Percentiles rank a stretch among this genome's conserved stretches.
Evolutionary conservation across 2,329 filamentous ascomycete species (phyloP).

Genomic region (Exophiala aquamarina): DNA sequence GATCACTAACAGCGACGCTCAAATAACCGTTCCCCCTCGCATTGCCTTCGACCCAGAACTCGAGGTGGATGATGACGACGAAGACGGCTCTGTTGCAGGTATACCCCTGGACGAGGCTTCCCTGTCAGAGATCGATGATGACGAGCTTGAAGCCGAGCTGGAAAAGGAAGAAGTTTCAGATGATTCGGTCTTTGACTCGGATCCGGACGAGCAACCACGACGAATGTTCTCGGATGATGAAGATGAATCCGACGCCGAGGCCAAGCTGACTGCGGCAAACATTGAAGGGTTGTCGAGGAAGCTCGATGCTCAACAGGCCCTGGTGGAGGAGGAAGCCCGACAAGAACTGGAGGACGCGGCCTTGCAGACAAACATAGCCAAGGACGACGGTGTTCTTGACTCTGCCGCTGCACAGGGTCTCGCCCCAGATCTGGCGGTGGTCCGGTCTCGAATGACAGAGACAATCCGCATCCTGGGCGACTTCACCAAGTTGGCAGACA

Average conservation of each 20-base stretch:
- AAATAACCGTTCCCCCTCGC: slow-evolving; percentile 26
- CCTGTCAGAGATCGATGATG: slow-evolving; percentile 24
- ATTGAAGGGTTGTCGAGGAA: slow-evolving; percentile 88
- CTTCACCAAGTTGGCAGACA: slow-evolving; percentile 77
- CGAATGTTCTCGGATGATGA: slow-evolving; percentile 96
- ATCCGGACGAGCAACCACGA: slow-evolving; percentile 57
- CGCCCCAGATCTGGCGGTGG: slow-evolving; percentile 84
- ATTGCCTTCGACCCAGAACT: slow-evolving; percentile 42
- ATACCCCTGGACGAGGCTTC: slow-evolving; percentile 46
- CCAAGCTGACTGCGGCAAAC: slow-evolving; percentile 90
- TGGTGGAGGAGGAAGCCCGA: slow-evolving; percentile 79
- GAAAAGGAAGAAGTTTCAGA: slow-evolving; percentile 47
- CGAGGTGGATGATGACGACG: slow-evolving; percentile 36
- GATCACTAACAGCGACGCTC: slow-evolving; percentile 30
- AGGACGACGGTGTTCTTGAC: slow-evolving; percentile 66
- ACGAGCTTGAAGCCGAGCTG: slow-evolving; percentile 31
- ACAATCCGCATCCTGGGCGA: slow-evolving; percentile 89
- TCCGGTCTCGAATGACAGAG: slow-evolving; percentile 87
- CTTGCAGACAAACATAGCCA: slow-evolving; percentile 89
- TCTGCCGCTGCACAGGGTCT: slow-evolving; percentile 65
- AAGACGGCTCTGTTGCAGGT: slow-evolving; percentile 42
- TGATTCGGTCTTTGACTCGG: slow-evolving; percentile 69
- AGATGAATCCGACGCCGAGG: slow-evolving; percentile 82
- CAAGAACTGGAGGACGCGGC: slow-evolving; percentile 82
- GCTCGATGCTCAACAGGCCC: slow-evolving; percentile 73